These are phyloP conservation scores for Colletotrichum higginsianum DNA, from an alignment of 2,329 filamentous ascomycete genomes.

Conservation along the genomic window DNA sequence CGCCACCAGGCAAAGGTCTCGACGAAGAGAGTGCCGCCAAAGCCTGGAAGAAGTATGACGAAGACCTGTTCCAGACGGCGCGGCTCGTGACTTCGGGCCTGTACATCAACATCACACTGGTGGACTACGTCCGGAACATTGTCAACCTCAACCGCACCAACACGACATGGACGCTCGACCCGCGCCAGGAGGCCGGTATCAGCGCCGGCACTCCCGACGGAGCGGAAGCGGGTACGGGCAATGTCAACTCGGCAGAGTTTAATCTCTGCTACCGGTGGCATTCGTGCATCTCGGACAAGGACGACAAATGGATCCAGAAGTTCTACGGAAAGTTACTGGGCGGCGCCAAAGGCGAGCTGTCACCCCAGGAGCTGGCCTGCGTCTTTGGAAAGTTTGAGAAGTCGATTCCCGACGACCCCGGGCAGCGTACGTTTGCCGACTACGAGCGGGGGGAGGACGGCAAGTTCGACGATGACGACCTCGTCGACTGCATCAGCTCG, in stretches of 20 bases:
- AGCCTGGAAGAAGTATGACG: constrained; percentile 79
- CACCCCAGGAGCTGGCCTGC: constrained; percentile 71
- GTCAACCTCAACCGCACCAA: constrained; percentile 79
- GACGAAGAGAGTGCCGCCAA: constrained; percentile 63
- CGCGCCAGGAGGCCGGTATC: constrained; percentile 77
- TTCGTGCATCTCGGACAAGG: constrained; percentile 80
- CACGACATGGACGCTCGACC: constrained; percentile 79
- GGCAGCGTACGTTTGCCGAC: constrained; percentile 76
- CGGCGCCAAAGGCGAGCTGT: constrained; percentile 65
- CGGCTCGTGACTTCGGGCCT: constrained; percentile 81
- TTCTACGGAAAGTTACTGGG: constrained; percentile 75
- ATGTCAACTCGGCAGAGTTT: constrained; percentile 89
- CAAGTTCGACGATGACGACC: constrained; percentile 81
- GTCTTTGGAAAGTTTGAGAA: constrained; percentile 76
- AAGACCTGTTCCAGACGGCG: constrained; percentile 85
- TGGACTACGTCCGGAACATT: constrained; percentile 86
- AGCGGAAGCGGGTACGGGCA: constrained; percentile 81
- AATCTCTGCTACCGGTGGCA: constrained; percentile 93
- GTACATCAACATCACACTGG: constrained; percentile 84
- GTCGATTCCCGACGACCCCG: constrained; percentile 75
- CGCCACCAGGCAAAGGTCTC: constrained; percentile 69
- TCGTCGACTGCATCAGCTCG: constrained; percentile 77
- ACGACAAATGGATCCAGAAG: constrained; percentile 85
- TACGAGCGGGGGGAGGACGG: constrained; percentile 77
- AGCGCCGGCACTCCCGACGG: constrained; percentile 67